A percentile compares a stretch with the other conserved stretches of the same genome.
Conservation (phyloP, 306 rosid genomes). For the Citrullus colocynthis region DNA sequence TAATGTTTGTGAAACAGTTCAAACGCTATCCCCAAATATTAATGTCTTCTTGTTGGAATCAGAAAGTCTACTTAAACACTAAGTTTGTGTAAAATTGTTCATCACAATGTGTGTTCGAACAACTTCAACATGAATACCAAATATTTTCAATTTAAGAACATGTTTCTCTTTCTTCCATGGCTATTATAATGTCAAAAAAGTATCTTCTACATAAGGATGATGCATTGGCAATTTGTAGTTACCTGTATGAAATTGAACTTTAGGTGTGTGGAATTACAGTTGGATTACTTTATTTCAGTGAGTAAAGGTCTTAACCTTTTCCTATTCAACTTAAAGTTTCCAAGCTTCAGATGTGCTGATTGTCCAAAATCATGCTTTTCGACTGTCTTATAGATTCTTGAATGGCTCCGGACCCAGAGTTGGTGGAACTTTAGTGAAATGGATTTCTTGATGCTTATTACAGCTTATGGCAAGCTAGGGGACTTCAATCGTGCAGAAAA, state of each 20-base stretch:
- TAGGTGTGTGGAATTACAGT: neutral
- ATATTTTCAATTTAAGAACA: neutral
- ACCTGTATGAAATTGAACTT: neutral
- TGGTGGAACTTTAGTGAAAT: slow-evolving; percentile 88
- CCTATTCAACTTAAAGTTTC: neutral
- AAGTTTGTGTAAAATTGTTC: neutral
- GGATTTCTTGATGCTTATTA: slow-evolving; percentile 89
- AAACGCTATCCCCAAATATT: neutral
- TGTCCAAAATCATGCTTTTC: neutral
- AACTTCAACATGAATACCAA: neutral
- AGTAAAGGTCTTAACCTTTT: neutral
- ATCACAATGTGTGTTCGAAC: neutral
- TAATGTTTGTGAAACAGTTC: neutral
- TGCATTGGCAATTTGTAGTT: neutral
- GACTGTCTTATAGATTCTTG: slow-evolving; percentile 51
- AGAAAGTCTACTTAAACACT: neutral
- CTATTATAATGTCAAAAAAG: neutral
- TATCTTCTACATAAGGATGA: neutral
- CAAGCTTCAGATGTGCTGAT: neutral
- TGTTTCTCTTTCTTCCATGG: neutral
- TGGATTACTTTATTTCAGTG: neutral
- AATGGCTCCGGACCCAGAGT: slow-evolving; percentile 70
- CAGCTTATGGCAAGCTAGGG: slow-evolving; percentile 88
- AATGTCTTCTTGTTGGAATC: neutral
- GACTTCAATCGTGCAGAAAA: slow-evolving; percentile 68